phyloP scores from a whole-genome alignment of 1,139 yeast genomes.

The Kazachstania sp. region DNA sequence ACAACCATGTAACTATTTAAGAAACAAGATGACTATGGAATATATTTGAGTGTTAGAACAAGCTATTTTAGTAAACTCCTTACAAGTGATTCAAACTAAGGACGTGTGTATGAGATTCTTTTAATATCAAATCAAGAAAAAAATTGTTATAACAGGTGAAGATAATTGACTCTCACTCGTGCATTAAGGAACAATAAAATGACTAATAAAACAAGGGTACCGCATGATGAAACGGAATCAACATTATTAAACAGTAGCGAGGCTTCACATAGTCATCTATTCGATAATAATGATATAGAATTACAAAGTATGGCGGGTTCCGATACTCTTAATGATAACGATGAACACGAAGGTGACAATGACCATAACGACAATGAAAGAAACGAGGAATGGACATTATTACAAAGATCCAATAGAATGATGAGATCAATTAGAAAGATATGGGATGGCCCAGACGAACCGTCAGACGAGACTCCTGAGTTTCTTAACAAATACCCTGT shows the following conservation, averaged over 20 bases:
- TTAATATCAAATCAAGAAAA: no score
- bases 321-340: background rate
- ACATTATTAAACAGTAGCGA: background rate
- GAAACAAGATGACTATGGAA: no score
- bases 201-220: background rate
- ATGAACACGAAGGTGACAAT: background rate
- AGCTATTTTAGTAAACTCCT: no score
- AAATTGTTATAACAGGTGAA: no score
- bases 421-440: slow-evolving; percentile 18
- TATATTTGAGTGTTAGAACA: no score
- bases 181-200: background rate
- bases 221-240: background rate
- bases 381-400: slow-evolving; percentile 37
- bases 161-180: no score
- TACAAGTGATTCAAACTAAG: no score
- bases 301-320: background rate
- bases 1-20: no score
- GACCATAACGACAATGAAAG: background rate
- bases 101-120: no score
- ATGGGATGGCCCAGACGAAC: slow-evolving; percentile 48
- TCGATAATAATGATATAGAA: background rate
- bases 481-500: slow-evolving; percentile 9
- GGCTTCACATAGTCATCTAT: background rate
- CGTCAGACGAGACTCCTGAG: slow-evolving; percentile 43
- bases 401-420: slow-evolving; percentile 31